phyloP scores from a whole-genome alignment of 2,329 filamentous ascomycete species.

The Fusarium globosum region DNA sequence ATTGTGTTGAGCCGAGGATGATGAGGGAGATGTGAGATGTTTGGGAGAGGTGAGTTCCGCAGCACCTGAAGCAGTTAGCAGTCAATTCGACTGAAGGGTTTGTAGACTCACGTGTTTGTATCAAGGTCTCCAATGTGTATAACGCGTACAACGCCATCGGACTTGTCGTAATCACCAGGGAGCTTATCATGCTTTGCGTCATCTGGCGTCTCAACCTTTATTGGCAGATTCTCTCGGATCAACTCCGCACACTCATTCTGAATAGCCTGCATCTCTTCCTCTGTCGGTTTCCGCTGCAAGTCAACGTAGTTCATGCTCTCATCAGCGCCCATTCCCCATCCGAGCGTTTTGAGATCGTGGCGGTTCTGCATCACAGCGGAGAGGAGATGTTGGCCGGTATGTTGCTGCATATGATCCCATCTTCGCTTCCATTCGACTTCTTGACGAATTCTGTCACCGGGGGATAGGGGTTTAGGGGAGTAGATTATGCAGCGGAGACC shows the following conservation, averaged over 20 bases:
- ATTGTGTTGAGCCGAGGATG: conserved; percentile 44
- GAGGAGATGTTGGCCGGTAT: conserved; percentile 49
- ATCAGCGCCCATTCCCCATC: conserved; percentile 47
- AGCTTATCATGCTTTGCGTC: conserved; percentile 40
- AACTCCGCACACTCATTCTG: conserved; percentile 43
- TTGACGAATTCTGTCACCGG: conserved; percentile 40
- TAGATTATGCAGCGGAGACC: conserved; percentile 44
- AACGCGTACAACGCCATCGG: conserved; percentile 44
- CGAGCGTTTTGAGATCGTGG: conserved; percentile 42
- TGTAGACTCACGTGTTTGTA: conserved; percentile 42
- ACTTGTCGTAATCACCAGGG: conserved; percentile 48
- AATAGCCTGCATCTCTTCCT: conserved; percentile 40
- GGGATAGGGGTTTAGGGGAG: conserved; percentile 30
- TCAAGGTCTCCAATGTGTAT: conserved; percentile 47
- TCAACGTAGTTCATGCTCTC: conserved; percentile 49
- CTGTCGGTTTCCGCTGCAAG: conserved; percentile 42
- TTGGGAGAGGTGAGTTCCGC: conserved; percentile 47
- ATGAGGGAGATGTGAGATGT: conserved; percentile 48
- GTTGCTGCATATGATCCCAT: conserved; percentile 52
- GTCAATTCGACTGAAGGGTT: fast-evolving
- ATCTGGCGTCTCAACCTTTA: conserved; percentile 42
- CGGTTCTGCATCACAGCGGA: conserved; percentile 47
- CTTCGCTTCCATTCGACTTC: conserved; percentile 45
- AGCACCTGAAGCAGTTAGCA: conserved; percentile 38
- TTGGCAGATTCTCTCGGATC: conserved; percentile 41